These are phyloP conservation scores for Quercus ilex DNA, from an alignment of 306 rosid genomes.

Conservation along the genomic window DNA sequence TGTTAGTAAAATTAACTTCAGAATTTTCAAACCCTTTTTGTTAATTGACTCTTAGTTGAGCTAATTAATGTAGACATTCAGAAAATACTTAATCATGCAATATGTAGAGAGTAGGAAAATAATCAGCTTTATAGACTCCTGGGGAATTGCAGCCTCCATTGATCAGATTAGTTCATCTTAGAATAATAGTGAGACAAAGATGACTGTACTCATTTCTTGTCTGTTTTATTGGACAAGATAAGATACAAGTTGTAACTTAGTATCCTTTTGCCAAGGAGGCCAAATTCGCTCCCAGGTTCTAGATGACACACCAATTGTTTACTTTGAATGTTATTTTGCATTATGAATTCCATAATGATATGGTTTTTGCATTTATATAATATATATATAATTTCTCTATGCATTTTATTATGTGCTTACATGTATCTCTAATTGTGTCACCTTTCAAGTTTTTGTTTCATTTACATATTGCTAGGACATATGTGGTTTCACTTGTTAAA, in stretches of 20 bases:
- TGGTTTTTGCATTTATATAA: too few relatives aligned
- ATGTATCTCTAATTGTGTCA: too few relatives aligned
- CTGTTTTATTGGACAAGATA: neutral
- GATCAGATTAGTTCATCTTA: neutral
- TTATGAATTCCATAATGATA: too few relatives aligned
- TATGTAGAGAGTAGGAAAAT: too few relatives aligned
- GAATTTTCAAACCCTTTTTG: neutral
- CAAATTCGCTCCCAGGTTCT: neutral
- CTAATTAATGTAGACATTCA: neutral
- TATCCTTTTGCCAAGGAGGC: neutral
- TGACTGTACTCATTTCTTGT: neutral
- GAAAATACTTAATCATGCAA: neutral
- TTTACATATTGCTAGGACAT: too few relatives aligned
- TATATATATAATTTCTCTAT: too few relatives aligned
- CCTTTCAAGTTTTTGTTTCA: too few relatives aligned
- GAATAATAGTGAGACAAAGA: neutral
- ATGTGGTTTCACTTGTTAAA: too few relatives aligned
- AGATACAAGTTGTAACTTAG: neutral
- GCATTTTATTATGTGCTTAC: too few relatives aligned
- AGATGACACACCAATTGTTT: neutral
- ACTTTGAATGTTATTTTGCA: too few relatives aligned
- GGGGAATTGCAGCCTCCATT: neutral
- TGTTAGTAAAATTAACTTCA: neutral
- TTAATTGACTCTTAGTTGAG: neutral
- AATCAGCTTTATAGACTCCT: neutral